Evolutionary conservation across 2,329 filamentous ascomycete genomes (phyloP), one percentile per base, ranked within the genome.

Genomic region (Beauveria caledonica): DNA sequence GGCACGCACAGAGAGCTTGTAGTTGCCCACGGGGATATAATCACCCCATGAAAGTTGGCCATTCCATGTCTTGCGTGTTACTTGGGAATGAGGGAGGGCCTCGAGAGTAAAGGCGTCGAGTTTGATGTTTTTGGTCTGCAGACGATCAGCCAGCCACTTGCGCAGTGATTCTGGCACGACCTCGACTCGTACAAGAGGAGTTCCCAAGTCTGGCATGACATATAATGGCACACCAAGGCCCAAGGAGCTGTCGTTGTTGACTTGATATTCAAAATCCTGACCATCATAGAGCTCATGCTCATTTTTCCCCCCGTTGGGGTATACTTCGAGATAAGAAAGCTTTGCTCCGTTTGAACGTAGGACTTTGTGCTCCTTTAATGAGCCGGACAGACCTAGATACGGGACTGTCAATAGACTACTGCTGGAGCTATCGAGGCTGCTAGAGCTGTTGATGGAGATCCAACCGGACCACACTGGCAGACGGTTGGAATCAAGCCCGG

Each of bases 251-350:
- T 33, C 48, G 5, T 50, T 19, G 25, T 50, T 36, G 27, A 33
- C 17, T 13, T 50, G 2, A 10, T 50, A 50, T 7, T 33, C 2
- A 2, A 50, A 29, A 3, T 2, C 4, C 0, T 21, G 0, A 1
- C 48, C 25, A 33, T 50, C 27, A 33, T 6, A 13, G 27, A 29
- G 10, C 9, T 10, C 15, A 3, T 7, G 1, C 9, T 50, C 25
- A 3, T 1, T 0, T 33, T 0, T 15, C 3, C 10, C 9, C 25
- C 10, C 19, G 2, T 5, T 2, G 15, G 25, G 5, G 4, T 4
- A 4, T 33, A 3, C 4, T 19, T 29, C 13, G n/a, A 13, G 2
- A 3, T n/a, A n/a, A 29, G 48, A 15, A 13, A 50, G 48, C 19
- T 11, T 33, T 25, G 48, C 48, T 21, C 48, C 27, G 3, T 29